Percentiles rank a stretch among this genome's conserved stretches.
These are phyloP conservation scores for Syzygium oleosum DNA, from an alignment of 345 rosid genomes.

Conservation along the genomic window DNA sequence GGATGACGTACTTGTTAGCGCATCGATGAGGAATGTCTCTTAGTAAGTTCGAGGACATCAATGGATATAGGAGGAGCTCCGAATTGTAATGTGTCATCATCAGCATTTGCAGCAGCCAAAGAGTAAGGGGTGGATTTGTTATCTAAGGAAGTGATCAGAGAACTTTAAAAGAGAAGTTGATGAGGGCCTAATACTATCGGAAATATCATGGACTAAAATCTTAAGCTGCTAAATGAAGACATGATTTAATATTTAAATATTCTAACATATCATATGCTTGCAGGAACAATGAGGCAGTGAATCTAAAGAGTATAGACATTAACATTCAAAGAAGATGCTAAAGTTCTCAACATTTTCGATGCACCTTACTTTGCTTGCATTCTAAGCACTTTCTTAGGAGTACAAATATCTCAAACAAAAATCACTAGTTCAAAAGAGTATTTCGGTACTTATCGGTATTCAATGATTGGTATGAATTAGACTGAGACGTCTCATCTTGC, in stretches of 20 bases:
- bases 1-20: no score
- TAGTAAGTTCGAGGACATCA: no score
- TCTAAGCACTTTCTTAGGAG: not conserved
- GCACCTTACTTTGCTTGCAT: not conserved
- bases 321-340: not conserved
- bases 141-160: not conserved
- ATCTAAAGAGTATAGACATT: not conserved
- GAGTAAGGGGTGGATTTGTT: not conserved
- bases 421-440: no score
- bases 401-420: not conserved
- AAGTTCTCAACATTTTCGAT: not conserved
- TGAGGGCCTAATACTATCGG: not conserved
- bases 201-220: no score
- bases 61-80: not conserved
- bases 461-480: not conserved
- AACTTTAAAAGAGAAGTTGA: no score
- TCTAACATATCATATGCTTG: not conserved
- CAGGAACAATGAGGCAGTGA: not conserved
- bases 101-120: not conserved
- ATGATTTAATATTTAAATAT: no score
- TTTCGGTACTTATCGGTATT: not conserved
- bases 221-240: no score
- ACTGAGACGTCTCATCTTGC: not conserved
- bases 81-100: not conserved
- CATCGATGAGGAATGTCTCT: no score